A percentile compares a stretch with the other conserved stretches of the same genome.
phyloP scores from a whole-genome alignment of 345 rosid genomes.

The Lumnitzera racemosa region DNA sequence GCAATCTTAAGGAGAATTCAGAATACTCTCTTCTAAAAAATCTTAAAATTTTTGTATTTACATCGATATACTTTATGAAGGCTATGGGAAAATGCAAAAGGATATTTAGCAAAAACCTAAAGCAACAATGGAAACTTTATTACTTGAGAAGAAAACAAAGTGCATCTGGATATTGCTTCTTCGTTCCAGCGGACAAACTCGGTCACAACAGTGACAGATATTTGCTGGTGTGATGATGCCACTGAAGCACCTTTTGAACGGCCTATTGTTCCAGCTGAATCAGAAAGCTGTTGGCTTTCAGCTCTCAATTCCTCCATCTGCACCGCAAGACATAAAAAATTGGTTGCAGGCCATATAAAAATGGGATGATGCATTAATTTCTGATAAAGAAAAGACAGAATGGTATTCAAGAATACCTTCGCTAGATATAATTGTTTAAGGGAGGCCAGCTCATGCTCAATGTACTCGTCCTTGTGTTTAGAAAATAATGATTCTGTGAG shows the following conservation, averaged over 20 bases:
- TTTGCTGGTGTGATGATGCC: conserved; percentile 75
- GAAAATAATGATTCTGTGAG: conserved; percentile 91
- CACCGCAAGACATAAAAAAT: conserved; percentile 15
- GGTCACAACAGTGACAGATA: conserved; percentile 96
- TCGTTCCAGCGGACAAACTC: conserved; percentile 98
- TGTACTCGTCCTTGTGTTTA: conserved; percentile 91
- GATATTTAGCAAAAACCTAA: neutral
- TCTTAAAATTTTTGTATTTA: no score
- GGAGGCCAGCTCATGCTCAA: conserved; percentile 91
- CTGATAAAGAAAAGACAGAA: conserved; percentile 2
- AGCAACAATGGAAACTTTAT: conserved; percentile 12
- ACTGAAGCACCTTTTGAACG: conserved; percentile 88
- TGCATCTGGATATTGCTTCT: conserved; percentile 95
- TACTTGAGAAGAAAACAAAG: conserved; percentile 84
- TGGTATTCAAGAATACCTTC: conserved; percentile 40
- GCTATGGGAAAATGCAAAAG: neutral
- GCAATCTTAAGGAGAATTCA: no score
- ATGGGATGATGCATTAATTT: neutral
- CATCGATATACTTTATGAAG: neutral
- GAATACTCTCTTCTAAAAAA: no score
- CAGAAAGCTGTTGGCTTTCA: conserved; percentile 66
- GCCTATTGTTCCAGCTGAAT: conserved; percentile 83
- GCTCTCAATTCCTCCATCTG: conserved; percentile 93
- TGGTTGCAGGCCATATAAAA: conserved; percentile 8
- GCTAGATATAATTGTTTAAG: conserved; percentile 81